These are phyloP conservation scores for Cercospora janseana DNA, from an alignment of 2,329 filamentous ascomycete species.

Conservation along the genomic window DNA sequence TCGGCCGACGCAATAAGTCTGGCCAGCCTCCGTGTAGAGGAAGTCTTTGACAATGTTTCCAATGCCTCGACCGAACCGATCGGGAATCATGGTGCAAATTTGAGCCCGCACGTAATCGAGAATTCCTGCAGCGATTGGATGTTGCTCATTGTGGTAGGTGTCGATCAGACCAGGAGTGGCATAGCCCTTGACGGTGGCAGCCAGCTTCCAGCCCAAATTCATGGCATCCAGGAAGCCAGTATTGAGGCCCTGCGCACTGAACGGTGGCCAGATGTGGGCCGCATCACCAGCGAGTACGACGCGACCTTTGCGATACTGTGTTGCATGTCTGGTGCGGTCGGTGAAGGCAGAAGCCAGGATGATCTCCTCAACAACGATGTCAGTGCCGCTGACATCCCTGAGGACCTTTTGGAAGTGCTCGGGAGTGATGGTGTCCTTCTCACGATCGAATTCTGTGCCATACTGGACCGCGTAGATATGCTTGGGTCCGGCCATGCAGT, in stretches of 20 bases:
- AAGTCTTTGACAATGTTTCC: conserved; percentile 1
- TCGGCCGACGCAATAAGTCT: not conserved
- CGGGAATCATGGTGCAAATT: not conserved
- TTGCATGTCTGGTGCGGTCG: not conserved
- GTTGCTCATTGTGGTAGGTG: conserved; percentile 8
- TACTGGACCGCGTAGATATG: not conserved
- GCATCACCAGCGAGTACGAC: conserved; percentile 38
- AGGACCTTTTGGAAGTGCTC: conserved; percentile 3
- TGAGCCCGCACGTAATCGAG: conserved; percentile 6
- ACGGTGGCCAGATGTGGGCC: conserved; percentile 38
- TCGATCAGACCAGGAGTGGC: conserved; percentile 6
- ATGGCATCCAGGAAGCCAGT: conserved; percentile 39
- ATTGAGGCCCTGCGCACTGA: conserved; percentile 43
- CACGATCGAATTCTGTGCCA: not conserved
- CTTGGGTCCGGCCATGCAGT: not conserved
- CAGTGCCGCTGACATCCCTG: not conserved
- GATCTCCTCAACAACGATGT: not conserved
- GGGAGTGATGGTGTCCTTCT: not conserved
- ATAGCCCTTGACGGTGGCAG: conserved; percentile 2
- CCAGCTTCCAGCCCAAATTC: conserved; percentile 37
- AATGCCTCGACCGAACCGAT: not conserved
- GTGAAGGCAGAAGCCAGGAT: not conserved
- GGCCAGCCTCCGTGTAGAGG: not conserved
- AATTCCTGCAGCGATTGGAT: not conserved
- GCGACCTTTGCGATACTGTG: conserved; percentile 5